Conservation (phyloP, 1,284 basidiomycete genomes). For the Malassezia sympodialis region DNA sequence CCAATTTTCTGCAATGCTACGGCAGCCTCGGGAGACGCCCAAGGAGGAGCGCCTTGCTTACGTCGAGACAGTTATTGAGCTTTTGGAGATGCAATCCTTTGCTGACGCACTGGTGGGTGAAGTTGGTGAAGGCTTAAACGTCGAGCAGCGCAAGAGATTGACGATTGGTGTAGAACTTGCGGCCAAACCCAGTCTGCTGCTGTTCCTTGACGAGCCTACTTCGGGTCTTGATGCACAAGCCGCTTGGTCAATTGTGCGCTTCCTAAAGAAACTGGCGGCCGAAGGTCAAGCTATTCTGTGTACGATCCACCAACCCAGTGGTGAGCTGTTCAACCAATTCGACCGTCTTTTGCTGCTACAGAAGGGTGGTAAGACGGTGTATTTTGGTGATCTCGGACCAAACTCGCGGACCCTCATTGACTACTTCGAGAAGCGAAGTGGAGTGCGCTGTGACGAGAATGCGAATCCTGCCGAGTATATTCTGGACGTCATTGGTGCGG, state of each 20-base stretch:
- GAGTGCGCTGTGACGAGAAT: constrained; percentile 48
- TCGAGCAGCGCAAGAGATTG: constrained; percentile 36
- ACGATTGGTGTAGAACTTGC: constrained; percentile 40
- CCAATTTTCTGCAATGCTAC: constrained; percentile 32
- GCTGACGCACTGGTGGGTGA: constrained; percentile 37
- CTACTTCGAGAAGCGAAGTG: constrained; percentile 63
- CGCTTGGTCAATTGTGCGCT: constrained; percentile 35
- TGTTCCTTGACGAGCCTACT: constrained; percentile 43
- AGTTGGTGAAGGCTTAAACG: constrained; percentile 27
- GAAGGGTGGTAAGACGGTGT: constrained; percentile 32
- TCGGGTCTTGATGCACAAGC: constrained; percentile 31
- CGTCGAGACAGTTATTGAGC: constrained; percentile 31
- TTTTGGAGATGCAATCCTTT: constrained; percentile 34
- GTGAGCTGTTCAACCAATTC: constrained; percentile 33
- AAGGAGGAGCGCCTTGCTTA: constrained; percentile 27
- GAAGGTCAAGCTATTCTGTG: constrained; percentile 47
- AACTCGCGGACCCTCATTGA: constrained; percentile 56
- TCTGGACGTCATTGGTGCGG: constrained; percentile 39
- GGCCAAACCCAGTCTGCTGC: constrained; percentile 34
- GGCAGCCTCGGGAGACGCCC: constrained; percentile 29
- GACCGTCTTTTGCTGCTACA: constrained; percentile 35
- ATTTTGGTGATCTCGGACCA: constrained; percentile 62
- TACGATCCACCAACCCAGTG: constrained; percentile 49
- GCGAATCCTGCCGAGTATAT: constrained; percentile 42
- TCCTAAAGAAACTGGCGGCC: constrained; percentile 46